These are phyloP conservation scores for Macroventuria anomochaeta DNA, from an alignment of 2,329 filamentous ascomycete species.

Conservation along the genomic window DNA sequence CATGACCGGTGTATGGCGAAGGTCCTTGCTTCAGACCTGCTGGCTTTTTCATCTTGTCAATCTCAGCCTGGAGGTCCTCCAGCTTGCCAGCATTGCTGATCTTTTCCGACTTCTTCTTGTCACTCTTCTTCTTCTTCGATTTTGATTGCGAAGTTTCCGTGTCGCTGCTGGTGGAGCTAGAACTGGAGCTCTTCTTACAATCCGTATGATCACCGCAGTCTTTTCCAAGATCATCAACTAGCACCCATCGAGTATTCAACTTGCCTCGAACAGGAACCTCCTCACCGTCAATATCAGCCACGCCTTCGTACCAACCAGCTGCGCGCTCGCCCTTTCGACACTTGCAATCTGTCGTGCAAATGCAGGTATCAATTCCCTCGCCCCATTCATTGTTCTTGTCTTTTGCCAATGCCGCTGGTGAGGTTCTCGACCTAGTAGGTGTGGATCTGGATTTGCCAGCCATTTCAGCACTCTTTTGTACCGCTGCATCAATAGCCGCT, in stretches of 20 bases:
- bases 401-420: background rate
- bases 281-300: conserved; percentile 5
- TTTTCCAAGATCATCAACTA: conserved; percentile 33
- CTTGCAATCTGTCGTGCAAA: conserved; percentile 36
- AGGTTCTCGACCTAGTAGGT: background rate
- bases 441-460: background rate
- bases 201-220: conserved; percentile 36
- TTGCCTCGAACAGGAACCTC: conserved; percentile 23
- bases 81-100: background rate
- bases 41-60: background rate
- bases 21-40: background rate
- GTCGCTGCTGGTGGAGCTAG: background rate
- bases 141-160: background rate
- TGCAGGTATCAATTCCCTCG: conserved; percentile 37
- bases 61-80: background rate
- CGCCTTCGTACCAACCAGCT: background rate
- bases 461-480: background rate
- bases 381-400: conserved; percentile 20
- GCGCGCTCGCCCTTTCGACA: conserved; percentile 40
- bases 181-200: conserved; percentile 13
- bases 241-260: conserved; percentile 31
- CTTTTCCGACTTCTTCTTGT: background rate
- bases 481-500: background rate
- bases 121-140: background rate
- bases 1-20: background rate